Conservation (phyloP, 306 rosid species). For the Vigna angularis region DNA sequence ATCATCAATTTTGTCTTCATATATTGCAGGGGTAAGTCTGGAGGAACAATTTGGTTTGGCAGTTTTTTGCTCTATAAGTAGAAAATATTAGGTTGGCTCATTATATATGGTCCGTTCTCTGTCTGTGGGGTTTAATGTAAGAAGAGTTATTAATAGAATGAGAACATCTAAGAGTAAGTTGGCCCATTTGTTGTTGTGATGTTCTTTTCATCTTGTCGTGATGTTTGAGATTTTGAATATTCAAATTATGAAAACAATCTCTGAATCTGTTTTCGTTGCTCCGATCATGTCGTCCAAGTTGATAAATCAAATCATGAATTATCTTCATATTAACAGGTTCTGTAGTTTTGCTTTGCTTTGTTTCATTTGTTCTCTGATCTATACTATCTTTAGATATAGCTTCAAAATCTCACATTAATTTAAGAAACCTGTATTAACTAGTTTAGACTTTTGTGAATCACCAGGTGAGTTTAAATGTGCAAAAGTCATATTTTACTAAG, state of each 20-base stretch:
- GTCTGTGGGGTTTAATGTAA: background rate
- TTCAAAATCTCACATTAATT: background rate
- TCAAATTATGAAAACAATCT: background rate
- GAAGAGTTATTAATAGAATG: background rate
- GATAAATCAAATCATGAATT: background rate
- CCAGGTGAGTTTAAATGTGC: background rate
- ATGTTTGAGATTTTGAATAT: background rate
- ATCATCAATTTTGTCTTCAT: background rate
- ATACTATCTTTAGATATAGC: background rate
- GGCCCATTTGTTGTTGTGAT: background rate
- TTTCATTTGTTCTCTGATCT: background rate
- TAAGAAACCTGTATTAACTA: background rate
- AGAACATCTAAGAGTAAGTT: background rate
- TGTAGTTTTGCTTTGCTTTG: background rate
- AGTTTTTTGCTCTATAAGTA: too few relatives aligned
- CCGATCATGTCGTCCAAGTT: conserved; percentile 3
- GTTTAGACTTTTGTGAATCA: background rate
- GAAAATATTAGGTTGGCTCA: background rate
- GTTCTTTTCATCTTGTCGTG: background rate
- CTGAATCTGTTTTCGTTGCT: background rate
- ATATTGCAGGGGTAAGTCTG: conserved; percentile 1
- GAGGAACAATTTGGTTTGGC: too few relatives aligned
- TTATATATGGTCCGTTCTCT: background rate
- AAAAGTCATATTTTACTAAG: too few relatives aligned
- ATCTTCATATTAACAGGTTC: background rate